Evolutionary conservation across 2,329 filamentous ascomycete genomes (phyloP).

Genomic region (Talaromyces sp.): DNA sequence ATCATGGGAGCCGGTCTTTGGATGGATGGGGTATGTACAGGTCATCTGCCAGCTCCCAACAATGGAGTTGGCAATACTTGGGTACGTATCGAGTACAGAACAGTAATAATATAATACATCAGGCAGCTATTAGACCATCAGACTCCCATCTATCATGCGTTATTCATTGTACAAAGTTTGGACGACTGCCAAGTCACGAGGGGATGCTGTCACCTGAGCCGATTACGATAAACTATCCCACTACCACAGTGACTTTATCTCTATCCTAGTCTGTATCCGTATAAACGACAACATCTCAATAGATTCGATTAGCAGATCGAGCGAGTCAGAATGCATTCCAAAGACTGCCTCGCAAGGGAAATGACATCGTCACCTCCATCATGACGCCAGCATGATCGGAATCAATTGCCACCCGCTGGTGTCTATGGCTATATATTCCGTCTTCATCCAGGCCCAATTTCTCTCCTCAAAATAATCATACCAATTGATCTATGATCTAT

Average conservation of each 20-base stretch:
- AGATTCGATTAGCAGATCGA: background rate
- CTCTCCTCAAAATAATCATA: background rate
- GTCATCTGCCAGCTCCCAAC: background rate
- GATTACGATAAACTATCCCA: background rate
- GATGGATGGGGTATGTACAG: background rate
- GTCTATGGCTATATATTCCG: background rate
- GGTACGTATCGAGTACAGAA: background rate
- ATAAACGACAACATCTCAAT: background rate
- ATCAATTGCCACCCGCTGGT: background rate
- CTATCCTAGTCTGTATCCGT: background rate
- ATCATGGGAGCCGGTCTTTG: background rate
- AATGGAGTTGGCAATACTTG: background rate
- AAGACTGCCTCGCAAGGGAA: background rate
- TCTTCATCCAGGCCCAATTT: background rate
- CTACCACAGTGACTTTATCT: background rate
- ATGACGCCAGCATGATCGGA: slow-evolving; percentile 17
- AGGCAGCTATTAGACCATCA: background rate
- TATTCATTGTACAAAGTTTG: background rate
- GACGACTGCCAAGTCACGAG: background rate
- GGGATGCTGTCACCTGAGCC: background rate
- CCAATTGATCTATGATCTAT: background rate
- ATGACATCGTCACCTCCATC: background rate
- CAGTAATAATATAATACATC: background rate
- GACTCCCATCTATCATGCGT: background rate
- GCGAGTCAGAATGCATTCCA: background rate